Evolutionary conservation across 345 rosid species (phyloP), one percentile per base, ranked within the genome.

Genomic region (Gossypium rotundifolium): DNA sequence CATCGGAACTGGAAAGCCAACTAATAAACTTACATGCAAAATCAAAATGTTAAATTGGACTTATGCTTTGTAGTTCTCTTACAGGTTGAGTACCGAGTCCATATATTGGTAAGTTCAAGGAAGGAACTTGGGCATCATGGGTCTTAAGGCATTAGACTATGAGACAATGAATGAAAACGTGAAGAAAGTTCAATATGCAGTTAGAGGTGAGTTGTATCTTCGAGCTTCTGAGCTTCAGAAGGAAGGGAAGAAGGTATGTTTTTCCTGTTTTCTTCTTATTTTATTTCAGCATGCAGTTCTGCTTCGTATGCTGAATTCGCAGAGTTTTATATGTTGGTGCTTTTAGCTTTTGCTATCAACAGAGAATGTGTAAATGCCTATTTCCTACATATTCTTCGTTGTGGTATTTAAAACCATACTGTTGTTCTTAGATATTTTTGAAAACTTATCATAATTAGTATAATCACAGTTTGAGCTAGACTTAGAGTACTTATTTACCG

Each of bases 221-320:
- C 94, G 99, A 84, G 99, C 99, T 76, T 89, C 98, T 77, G 94
- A 91, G 93, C 99, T 95, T 82, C 99, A 95, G 76, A 92, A 95
- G 87, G 96, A 93, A 86, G 99, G 97, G 81, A 95, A 93, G 84
- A 95, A 87, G 99, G 99, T 94, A 79, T 29, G 0, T 29, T 48
- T 53, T 65, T 8, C 62, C 52, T 65, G 52, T 7, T 59, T 13
- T 72, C 12, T 69, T 51, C 51, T 42, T 33, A 13, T 74, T 79
- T 52, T 68, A 51, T 61, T 22, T 44, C 20, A 48, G 16, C 11
- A 12, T 10, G 65, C 4, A 29, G 53, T 65, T 22, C 27, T 40
- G 9, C 55, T 57, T 22, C 29, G 57, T 65, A 44, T 63, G 67
- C 58, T 33, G 40, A 33, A 65, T 60, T 17, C 69, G 7, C 12